These are phyloP conservation scores for Epichloe gansuensis DNA, from an alignment of 2,329 filamentous ascomycete species.

Conservation along the genomic window DNA sequence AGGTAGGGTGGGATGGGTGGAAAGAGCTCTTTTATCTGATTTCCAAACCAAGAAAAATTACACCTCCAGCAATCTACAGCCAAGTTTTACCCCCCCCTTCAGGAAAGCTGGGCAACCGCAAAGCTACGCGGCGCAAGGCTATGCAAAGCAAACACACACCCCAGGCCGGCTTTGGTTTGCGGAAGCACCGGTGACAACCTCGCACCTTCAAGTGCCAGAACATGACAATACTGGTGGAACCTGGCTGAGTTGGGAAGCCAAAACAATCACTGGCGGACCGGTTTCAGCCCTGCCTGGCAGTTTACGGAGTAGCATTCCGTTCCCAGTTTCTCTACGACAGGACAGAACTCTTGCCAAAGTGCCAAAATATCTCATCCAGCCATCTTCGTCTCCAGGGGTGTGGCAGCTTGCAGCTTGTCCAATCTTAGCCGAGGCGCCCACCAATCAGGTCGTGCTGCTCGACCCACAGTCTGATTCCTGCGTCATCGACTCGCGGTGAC, in stretches of 20 bases:
- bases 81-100: background rate
- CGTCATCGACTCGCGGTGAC: conserved; percentile 20
- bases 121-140: background rate
- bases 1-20: background rate
- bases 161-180: background rate
- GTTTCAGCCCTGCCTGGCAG: background rate
- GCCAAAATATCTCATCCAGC: background rate
- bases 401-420: background rate
- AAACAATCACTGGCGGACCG: background rate
- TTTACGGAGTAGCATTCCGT: background rate
- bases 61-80: background rate
- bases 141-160: background rate
- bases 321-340: background rate
- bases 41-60: background rate
- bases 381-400: background rate
- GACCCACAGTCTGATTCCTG: conserved; percentile 11
- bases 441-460: conserved; percentile 12
- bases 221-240: background rate
- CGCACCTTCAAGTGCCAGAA: background rate
- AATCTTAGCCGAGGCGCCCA: conserved; percentile 3
- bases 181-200: background rate
- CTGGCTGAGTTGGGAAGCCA: background rate
- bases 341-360: background rate
- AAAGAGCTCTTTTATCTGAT: background rate
- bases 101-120: background rate